Evolutionary conservation across 768 basidiomycete genomes (phyloP), one percentile per base, ranked within the genome.

Genomic region (Termitomyces sp.): DNA sequence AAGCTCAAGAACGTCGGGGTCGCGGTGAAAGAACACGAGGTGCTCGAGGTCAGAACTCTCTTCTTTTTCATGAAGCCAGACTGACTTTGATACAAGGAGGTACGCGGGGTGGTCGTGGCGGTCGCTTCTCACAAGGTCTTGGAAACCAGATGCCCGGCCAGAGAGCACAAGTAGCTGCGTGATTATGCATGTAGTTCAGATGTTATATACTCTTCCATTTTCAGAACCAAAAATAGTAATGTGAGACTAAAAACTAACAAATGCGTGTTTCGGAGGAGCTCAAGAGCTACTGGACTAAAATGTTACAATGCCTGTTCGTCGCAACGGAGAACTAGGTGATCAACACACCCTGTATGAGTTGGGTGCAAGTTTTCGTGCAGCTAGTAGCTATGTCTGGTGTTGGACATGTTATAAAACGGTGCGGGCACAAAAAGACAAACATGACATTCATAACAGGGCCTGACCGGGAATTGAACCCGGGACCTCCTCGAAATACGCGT

Each of bases 101-200:
- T 48, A 76, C 82, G 30, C 80, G 76, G 49, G 69, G 85, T 56
- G 91, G 89, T 50, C 81, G 93, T 60, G 89, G 93, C 26, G 80
- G 83, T 32, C 83, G 91, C n/a, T 93, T 93, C 68, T 82, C 88
- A 20, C 90, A 93, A 72, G 91, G 91, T 23, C 78, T 93, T 43
- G 91, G 91, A 28, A 89, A 88, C 67, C 88, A 88, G 67, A 90
- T 91, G 89, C 76, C 83, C 16, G 72, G 70, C 40, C 75, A 75
- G 59, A 64, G 67, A 38, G 64, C 71, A 50, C 75, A 74, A 49
- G 48, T 50, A 8, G 54, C 59, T 13, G 54, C 54, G n/a, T 60
- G 38, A 56, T 26, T 23, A 43, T 46, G 53, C 32, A 23, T 50
- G 33, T 56, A 55, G 30, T 16, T 50, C n/a, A 5, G 4, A 47